These are phyloP conservation scores for Capsella bursapastoris DNA, from an alignment of 345 rosid genomes.

Conservation along the genomic window DNA sequence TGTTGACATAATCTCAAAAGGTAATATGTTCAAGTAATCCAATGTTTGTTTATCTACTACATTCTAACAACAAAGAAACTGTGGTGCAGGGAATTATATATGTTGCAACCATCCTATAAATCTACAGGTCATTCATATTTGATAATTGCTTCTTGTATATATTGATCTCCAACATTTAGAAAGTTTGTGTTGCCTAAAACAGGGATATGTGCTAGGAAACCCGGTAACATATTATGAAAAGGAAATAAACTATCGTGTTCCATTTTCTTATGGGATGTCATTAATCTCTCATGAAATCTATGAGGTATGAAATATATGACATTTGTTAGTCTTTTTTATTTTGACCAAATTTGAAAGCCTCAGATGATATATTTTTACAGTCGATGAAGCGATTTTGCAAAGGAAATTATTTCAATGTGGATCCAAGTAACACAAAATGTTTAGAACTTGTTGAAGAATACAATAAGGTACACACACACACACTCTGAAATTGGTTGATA, in stretches of 20 bases:
- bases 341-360: not conserved
- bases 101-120: constrained; percentile 39
- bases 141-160: not conserved
- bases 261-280: no score
- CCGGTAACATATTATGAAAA: no score
- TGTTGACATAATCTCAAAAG: no score
- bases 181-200: not conserved
- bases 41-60: not conserved
- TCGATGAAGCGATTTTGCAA: not conserved
- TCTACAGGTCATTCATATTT: constrained; percentile 40
- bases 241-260: no score
- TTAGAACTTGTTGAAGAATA: not conserved
- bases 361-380: not conserved
- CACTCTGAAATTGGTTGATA: not conserved
- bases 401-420: not conserved
- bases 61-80: not conserved
- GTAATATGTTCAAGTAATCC: no score
- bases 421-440: not conserved
- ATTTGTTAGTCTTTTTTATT: no score
- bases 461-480: not conserved
- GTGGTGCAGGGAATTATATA: constrained; percentile 8
- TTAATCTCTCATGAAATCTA: no score
- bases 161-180: not conserved
- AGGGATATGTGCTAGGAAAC: constrained; percentile 42
- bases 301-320: no score